Evolutionary conservation across 345 rosid species (phyloP), one percentile per base, ranked within the genome.

Genomic region (Brassica incana): DNA sequence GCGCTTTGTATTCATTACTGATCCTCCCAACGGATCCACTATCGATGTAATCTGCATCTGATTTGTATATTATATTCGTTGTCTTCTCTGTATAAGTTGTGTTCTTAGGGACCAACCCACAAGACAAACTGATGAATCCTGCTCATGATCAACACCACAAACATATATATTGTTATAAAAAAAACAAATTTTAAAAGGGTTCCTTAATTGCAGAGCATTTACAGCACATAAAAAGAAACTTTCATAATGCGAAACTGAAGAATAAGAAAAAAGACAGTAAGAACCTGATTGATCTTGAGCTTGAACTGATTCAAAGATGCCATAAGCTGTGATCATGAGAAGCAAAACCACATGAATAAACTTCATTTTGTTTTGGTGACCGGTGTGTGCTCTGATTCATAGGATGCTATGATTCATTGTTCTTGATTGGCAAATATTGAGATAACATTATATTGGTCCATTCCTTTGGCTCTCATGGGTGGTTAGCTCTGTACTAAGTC

Each of bases 111-210:
- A 59, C 60, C 27, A 76, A 60, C 6, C 84, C 84, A 76, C 84
- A 81, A 67, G 29, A 77, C n/a, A 81, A 76, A 30, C 84, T 81
- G 32, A 76, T 81, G 59, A 81, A 81, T 58, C 45, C 84, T 81
- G 71, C 30, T 65, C 72, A 5, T 0, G 65, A 36, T 36, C 8
- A 36, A 2, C 40, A 36, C 40, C 40, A 36, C 8, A 36, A 36
- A 36, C 7, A 36, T 36, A 36, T 36, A 36, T 6, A 36, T 36
- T 7, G 40, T 36, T 36, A 5, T 36, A 36, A 5, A 1, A 1
- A 36, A 36, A 7, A 36, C 35, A 36, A 36, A 36, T 36, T 36
- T 8, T 36, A 6, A 36, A 2, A 36, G 8, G 40, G 7, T 36
- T 36, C 40, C 40, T 36, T 5, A 36, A 36, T 36, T 36, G 40